Base-by-base conservation (phyloP, 2,329 filamentous ascomycete genomes). In the Ceratocystis destructans region DNA sequence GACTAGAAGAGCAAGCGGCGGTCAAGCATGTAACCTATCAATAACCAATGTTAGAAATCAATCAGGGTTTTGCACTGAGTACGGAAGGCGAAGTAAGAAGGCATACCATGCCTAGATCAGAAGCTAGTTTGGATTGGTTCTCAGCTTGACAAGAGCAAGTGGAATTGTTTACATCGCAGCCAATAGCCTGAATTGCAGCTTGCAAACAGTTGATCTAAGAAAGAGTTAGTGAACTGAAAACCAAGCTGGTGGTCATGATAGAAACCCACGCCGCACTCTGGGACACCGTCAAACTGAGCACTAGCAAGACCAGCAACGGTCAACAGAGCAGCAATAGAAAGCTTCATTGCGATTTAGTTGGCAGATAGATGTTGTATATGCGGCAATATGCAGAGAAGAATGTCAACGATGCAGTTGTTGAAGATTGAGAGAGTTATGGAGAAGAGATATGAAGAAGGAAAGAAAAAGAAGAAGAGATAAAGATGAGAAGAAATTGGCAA, bases 261-360 rank as follows among this genome's bases (percentile, higher is more conserved):
- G 10, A 12, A 7, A 74, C 77, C 69, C 75, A 79, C 77, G 70
- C 77, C 76, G 69, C 78, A 79, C 4, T 70, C 20, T 61, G 77
- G 75, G 66, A 75, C 69, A 46, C 72, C 74, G 31, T 68, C 50
- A 62, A 78, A 72, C 71, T 78, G 76, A 41, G 76, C 77, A 62
- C 73, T 73, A 53, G 73, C 76, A 46, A 78, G 68, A 71, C 76
- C 72, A 67, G 73, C 37, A 46, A 53, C 55, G 48, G 61, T 41
- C 33, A 64, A 44, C 48, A 64, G 61, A 20, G 53, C 50, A 25
- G 64, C 41, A 75, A 67, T 66, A 75, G 73, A 64, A 70, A 72
- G 69, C 77, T 78, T 79, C 77, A 79, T 79, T 22, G 70, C 78
- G 73, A 69, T 22, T 5, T 22, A 10, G 53, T 20, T 20, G 41